Conservation (phyloP, 768 basidiomycete species). For the Paxillus ammoniavirescens region DNA sequence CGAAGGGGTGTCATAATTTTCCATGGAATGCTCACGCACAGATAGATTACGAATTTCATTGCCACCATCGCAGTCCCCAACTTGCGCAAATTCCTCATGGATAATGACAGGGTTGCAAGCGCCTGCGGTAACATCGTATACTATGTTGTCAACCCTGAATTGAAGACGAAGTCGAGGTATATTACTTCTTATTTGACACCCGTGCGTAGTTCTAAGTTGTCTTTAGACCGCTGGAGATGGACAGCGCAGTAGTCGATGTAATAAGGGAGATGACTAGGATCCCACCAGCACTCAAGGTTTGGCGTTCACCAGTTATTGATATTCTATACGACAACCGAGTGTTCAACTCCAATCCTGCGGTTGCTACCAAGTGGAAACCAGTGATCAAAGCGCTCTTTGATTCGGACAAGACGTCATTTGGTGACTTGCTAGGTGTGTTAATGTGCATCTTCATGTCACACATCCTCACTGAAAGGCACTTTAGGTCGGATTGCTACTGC, state of each 20-base stretch:
- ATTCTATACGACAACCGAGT: constrained; percentile 82
- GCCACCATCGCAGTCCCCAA: constrained; percentile 68
- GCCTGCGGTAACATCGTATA: constrained; percentile 83
- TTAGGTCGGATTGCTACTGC: constrained; percentile 76
- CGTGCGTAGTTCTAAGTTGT: constrained; percentile 6
- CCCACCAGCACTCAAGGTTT: constrained; percentile 76
- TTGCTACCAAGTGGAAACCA: constrained; percentile 66
- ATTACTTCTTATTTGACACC: constrained; percentile 9
- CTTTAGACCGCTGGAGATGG: constrained; percentile 76
- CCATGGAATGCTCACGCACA: constrained; percentile 5
- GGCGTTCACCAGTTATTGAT: constrained; percentile 79
- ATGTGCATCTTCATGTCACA: constrained; percentile 28
- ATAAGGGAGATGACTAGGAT: constrained; percentile 78
- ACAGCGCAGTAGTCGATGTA: constrained; percentile 61
- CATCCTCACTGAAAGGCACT: constrained; percentile 20
- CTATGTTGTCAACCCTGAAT: constrained; percentile 76
- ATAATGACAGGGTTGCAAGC: constrained; percentile 79
- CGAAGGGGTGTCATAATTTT: constrained; percentile 14
- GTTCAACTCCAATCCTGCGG: constrained; percentile 69
- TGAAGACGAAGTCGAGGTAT: constrained; percentile 77
- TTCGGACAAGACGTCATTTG: constrained; percentile 80
- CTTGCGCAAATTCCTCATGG: constrained; percentile 74
- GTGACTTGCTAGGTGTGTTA: constrained; percentile 73
- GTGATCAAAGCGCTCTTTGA: constrained; percentile 81
- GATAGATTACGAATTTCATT: constrained; percentile 70